These are phyloP conservation scores for Tuber borchii DNA, from an alignment of 495 filamentous ascomycete species.

Conservation along the genomic window DNA sequence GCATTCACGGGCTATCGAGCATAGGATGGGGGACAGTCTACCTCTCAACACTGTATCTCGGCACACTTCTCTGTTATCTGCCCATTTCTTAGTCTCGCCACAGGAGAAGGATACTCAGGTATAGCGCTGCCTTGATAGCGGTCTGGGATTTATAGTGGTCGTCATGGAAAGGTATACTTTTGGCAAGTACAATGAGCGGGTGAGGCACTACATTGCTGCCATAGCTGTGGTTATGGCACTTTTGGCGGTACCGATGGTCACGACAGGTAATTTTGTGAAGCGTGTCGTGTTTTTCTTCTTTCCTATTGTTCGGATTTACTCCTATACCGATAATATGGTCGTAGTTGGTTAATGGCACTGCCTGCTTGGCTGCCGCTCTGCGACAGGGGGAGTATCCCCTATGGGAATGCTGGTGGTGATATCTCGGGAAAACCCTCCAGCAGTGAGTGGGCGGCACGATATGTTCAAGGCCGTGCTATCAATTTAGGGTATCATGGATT, in stretches of 20 bases:
- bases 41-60: constrained; percentile 51
- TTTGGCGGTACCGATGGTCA: constrained; percentile 42
- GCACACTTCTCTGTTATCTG: constrained; percentile 49
- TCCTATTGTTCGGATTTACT: constrained; percentile 51
- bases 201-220: constrained; percentile 10
- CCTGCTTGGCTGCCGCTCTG: constrained; percentile 49
- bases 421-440: constrained; percentile 53
- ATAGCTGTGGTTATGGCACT: constrained; percentile 31
- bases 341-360: constrained; percentile 53
- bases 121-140: constrained; percentile 49
- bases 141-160: constrained; percentile 45
- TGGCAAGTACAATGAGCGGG: constrained; percentile 28
- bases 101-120: constrained; percentile 47
- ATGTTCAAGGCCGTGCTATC: constrained; percentile 52
- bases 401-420: constrained; percentile 52
- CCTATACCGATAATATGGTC: constrained; percentile 51
- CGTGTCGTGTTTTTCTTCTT: constrained; percentile 49
- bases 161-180: constrained; percentile 46
- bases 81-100: constrained; percentile 51
- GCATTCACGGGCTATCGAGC: constrained; percentile 48
- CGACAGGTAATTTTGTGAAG: constrained; percentile 30
- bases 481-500: constrained; percentile 49
- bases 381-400: constrained; percentile 49
- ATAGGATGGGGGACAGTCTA: constrained; percentile 48
- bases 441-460: constrained; percentile 46